phyloP scores from a whole-genome alignment of 495 filamentous ascomycete species.

The Pyrenula massariospora region DNA sequence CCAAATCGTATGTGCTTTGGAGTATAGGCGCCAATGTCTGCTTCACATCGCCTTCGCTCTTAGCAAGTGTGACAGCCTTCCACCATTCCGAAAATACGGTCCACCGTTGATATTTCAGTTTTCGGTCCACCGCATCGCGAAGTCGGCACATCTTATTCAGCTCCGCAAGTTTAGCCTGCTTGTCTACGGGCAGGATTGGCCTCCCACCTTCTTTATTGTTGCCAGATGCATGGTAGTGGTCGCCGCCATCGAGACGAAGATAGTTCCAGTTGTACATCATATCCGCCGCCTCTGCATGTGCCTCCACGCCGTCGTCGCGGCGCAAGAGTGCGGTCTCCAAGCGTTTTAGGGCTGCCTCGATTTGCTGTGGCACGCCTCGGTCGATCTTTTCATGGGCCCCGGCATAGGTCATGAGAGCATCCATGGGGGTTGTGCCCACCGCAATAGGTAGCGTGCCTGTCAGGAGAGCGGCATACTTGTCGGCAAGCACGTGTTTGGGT shows the following conservation, averaged over 20 bases:
- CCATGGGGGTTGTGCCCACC: conserved; percentile 33
- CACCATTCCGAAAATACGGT: conserved; percentile 12
- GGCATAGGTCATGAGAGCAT: conserved; percentile 28
- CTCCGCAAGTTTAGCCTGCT: conserved; percentile 1
- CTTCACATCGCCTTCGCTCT: too few species aligned
- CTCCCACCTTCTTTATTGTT: not conserved
- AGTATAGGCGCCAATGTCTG: too few species aligned
- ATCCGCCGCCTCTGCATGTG: conserved; percentile 17
- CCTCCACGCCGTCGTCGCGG: conserved; percentile 23
- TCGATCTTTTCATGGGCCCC: conserved; percentile 6
- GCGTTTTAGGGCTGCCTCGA: conserved; percentile 11
- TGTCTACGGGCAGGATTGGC: not conserved
- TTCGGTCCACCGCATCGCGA: conserved; percentile 6
- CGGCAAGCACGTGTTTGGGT: conserved; percentile 19
- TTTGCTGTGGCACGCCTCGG: conserved; percentile 3
- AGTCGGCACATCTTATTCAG: conserved; percentile 7
- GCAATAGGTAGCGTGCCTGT: conserved; percentile 16
- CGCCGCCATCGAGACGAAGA: conserved; percentile 12
- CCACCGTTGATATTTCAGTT: conserved; percentile 7
- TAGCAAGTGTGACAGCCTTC: too few species aligned
- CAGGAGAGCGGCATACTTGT: conserved; percentile 8
- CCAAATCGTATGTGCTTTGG: too few species aligned
- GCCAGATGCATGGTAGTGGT: conserved; percentile 10
- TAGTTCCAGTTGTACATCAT: conserved; percentile 20
- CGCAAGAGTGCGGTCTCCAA: conserved; percentile 16